A percentile compares a stretch with the other conserved stretches of the same genome.
Evolutionary conservation across 192 early-diverging fungal species (phyloP).

Genomic region (Coemansia aciculifera): DNA sequence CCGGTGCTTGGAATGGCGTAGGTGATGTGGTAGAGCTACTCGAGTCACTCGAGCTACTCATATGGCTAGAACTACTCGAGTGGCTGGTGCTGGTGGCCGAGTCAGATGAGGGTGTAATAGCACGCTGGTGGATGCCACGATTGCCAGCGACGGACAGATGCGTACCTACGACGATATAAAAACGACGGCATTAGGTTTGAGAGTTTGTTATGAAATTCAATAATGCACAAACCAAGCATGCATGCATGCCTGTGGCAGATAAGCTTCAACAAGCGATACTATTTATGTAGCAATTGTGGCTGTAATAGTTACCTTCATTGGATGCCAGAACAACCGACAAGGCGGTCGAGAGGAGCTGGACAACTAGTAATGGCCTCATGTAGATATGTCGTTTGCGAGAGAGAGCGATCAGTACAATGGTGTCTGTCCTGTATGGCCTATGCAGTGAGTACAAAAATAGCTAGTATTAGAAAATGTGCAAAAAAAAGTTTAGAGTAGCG

Average conservation of each 20-base stretch:
- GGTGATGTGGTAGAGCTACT: not conserved
- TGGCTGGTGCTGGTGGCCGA: not conserved
- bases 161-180: not conserved
- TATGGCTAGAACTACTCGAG: not conserved
- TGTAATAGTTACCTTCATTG: not conserved
- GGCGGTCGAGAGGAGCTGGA: not conserved
- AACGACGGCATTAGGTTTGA: not conserved
- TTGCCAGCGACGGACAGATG: not conserved
- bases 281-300: not conserved
- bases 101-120: not conserved
- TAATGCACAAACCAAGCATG: not conserved
- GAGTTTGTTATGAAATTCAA: not conserved
- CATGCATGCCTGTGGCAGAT: not conserved
- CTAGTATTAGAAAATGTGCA: not conserved
- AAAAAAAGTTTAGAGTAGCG: not conserved
- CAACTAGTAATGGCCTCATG: conserved; percentile 2
- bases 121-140: not conserved
- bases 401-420: not conserved
- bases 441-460: not conserved
- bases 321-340: not conserved
- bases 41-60: too few species aligned
- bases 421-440: not conserved
- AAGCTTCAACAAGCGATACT: not conserved
- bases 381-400: not conserved
- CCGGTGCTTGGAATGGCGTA: not conserved